Conservation (phyloP, 805 yeast genomes). For the Starmerella tilneyi region DNA sequence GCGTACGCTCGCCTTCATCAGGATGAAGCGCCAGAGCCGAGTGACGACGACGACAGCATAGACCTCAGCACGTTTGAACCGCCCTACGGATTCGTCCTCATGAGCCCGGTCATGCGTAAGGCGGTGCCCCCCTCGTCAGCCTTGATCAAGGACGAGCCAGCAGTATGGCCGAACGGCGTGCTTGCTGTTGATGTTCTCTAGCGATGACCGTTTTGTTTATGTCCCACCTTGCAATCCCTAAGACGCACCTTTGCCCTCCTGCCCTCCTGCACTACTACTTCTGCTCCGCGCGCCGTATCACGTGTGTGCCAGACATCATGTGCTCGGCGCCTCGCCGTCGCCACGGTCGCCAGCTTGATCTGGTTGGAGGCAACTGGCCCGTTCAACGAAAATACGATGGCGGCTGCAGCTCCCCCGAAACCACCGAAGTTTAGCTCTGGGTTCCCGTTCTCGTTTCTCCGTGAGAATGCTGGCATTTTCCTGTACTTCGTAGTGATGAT, state of each 20-base stretch:
- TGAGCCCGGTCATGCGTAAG: slow-evolving; percentile 49
- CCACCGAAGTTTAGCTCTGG: slow-evolving; percentile 10
- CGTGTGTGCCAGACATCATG: too few species aligned
- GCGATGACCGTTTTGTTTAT: too few species aligned
- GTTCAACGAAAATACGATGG: not conserved
- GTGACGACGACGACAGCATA: slow-evolving; percentile 9
- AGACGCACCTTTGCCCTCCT: not conserved
- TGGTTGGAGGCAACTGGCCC: too few species aligned
- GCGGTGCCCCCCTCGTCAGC: slow-evolving; percentile 32
- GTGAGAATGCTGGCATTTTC: not conserved
- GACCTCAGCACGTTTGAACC: slow-evolving; percentile 38
- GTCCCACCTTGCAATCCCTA: too few species aligned
- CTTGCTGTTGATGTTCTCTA: slow-evolving; percentile 44
- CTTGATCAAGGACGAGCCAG: slow-evolving; percentile 36
- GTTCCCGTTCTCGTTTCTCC: slow-evolving; percentile 4
- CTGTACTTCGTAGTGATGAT: not conserved
- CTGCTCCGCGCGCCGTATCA: too few species aligned
- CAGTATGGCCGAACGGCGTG: slow-evolving; percentile 56
- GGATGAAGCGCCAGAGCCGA: slow-evolving; percentile 21
- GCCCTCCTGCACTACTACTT: not conserved
- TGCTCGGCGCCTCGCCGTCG: not conserved
- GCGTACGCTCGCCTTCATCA: slow-evolving; percentile 43
- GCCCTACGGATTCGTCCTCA: slow-evolving; percentile 41
- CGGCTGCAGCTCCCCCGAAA: not conserved
- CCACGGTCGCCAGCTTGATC: too few species aligned